These are phyloP conservation scores for Paraphaeosphaeria minitans DNA, from an alignment of 2,329 filamentous ascomycete species.

Conservation along the genomic window DNA sequence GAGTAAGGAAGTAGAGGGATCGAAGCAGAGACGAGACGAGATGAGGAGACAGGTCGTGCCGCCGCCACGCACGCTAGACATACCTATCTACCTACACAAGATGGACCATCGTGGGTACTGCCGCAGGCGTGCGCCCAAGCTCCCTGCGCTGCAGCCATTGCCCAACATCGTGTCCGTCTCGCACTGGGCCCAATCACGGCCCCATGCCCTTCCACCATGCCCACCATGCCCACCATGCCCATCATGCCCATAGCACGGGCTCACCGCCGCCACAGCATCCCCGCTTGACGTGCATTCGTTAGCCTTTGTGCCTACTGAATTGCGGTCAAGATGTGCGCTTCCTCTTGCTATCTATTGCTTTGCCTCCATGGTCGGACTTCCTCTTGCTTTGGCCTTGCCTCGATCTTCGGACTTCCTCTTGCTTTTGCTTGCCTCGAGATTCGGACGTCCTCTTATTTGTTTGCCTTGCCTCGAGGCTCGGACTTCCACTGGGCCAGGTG, in stretches of 20 bases:
- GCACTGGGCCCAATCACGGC: conserved; percentile 4
- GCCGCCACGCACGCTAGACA: not conserved
- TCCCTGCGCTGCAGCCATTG: conserved; percentile 8
- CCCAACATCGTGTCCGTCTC: conserved; percentile 6
- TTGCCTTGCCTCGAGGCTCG: not conserved
- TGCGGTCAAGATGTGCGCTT: not conserved
- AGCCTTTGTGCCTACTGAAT: not conserved
- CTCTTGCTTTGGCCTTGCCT: too few relatives aligned
- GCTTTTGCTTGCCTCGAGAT: not conserved
- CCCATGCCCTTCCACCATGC: not conserved
- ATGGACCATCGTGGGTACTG: not conserved
- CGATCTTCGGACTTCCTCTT: too few relatives aligned
- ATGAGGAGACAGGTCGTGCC: not conserved
- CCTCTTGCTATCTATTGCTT: not conserved
- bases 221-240: too few relatives aligned
- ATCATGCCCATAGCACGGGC: too few relatives aligned
- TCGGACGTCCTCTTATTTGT: not conserved
- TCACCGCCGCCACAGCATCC: conserved; percentile 7
- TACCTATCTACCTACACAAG: too few relatives aligned
- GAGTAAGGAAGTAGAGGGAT: not conserved
- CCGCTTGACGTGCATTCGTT: not conserved
- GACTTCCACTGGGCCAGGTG: not conserved
- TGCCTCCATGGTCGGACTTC: not conserved
- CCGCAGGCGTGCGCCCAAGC: conserved; percentile 2
- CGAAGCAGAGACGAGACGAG: not conserved